Percentiles rank a stretch among this genome's conserved stretches.
Evolutionary conservation across 805 yeast species (phyloP).

Genomic region (Candida montana): DNA sequence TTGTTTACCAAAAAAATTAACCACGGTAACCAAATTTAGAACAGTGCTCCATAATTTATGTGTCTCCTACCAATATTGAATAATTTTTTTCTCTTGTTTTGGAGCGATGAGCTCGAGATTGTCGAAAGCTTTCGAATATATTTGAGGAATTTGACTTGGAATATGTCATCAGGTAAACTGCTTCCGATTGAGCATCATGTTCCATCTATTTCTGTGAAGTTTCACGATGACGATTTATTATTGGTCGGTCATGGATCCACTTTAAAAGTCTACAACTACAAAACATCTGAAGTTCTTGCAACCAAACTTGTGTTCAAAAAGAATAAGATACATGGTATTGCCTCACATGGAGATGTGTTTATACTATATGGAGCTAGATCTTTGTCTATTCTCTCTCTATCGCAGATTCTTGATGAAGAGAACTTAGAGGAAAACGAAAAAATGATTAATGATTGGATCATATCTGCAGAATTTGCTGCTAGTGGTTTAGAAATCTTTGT

Average conservation of each 20-base stretch:
- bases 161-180: background rate
- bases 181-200: constrained; percentile 42
- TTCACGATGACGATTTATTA: constrained; percentile 32
- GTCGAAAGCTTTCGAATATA: no score
- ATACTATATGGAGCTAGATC: constrained; percentile 72
- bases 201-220: constrained; percentile 63
- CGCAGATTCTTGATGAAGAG: constrained; percentile 25
- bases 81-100: background rate
- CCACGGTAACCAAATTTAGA: background rate
- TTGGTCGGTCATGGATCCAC: constrained; percentile 71
- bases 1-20: background rate
- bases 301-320: constrained; percentile 48
- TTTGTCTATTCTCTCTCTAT: constrained; percentile 37
- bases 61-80: background rate
- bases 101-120: background rate
- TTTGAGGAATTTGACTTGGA: no score
- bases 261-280: constrained; percentile 48
- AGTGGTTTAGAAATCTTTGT: constrained; percentile 38
- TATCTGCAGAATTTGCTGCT: constrained; percentile 47
- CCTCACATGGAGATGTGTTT: constrained; percentile 31
- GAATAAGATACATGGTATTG: constrained; percentile 81
- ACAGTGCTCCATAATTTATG: background rate
- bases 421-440: constrained; percentile 33
- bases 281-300: constrained; percentile 31
- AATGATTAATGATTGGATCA: constrained; percentile 76